A percentile compares a stretch with the other conserved stretches of the same genome.
Evolutionary conservation across 805 yeast species (phyloP).

Genomic region (Clavispora carvajalis): DNA sequence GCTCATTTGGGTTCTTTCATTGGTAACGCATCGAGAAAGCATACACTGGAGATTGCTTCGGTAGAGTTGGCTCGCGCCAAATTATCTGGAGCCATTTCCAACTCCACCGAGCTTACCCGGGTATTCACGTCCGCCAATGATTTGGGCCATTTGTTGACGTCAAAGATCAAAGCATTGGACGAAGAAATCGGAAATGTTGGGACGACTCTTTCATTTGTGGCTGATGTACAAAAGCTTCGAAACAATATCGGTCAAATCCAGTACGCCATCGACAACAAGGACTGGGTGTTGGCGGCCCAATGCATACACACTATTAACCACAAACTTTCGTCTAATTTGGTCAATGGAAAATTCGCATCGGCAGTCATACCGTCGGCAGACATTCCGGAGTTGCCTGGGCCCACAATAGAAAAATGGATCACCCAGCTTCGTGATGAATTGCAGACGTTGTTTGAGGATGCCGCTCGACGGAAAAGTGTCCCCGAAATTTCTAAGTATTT

Average conservation of each 20-base stretch:
- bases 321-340: slow-evolving; percentile 48
- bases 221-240: slow-evolving; percentile 60
- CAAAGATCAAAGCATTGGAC: slow-evolving; percentile 64
- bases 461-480: slow-evolving; percentile 63
- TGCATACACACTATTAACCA: slow-evolving; percentile 43
- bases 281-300: slow-evolving; percentile 76
- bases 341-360: slow-evolving; percentile 64
- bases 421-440: slow-evolving; percentile 54
- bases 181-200: slow-evolving; percentile 62
- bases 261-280: slow-evolving; percentile 59
- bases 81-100: slow-evolving; percentile 53
- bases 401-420: slow-evolving; percentile 54
- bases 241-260: slow-evolving; percentile 59
- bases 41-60: slow-evolving; percentile 36
- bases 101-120: slow-evolving; percentile 51
- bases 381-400: slow-evolving; percentile 71
- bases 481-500: slow-evolving; percentile 71
- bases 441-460: slow-evolving; percentile 57
- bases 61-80: slow-evolving; percentile 60
- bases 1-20: slow-evolving; percentile 22
- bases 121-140: slow-evolving; percentile 57
- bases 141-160: slow-evolving; percentile 62
- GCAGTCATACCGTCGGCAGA: slow-evolving; percentile 83
- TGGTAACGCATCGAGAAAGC: slow-evolving; percentile 22
- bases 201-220: slow-evolving; percentile 58